Evolutionary conservation across 805 yeast genomes (phyloP).

Genomic region (Saturnispora galanensis): DNA sequence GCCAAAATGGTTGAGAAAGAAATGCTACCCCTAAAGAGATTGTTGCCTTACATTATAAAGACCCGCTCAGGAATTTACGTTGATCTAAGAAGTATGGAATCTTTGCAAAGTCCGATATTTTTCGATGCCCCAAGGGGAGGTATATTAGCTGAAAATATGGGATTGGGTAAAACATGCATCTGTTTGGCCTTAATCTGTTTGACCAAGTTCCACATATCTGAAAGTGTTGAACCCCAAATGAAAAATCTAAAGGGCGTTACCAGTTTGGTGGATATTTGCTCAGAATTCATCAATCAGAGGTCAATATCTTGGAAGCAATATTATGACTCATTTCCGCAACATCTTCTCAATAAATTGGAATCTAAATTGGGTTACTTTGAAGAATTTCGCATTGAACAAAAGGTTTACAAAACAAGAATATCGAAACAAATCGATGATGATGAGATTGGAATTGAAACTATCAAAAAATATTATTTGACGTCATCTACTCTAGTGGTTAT

Average conservation of each 20-base stretch:
- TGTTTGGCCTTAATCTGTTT: constrained; percentile 47
- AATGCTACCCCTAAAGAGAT: constrained; percentile 19
- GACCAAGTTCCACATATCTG: constrained; percentile 43
- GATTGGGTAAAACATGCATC: constrained; percentile 54
- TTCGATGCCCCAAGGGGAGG: constrained; percentile 50
- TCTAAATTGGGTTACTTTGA: constrained; percentile 38
- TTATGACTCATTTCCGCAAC: constrained; percentile 33
- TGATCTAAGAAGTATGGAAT: constrained; percentile 26
- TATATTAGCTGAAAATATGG: constrained; percentile 60
- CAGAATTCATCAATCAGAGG: constrained; percentile 30
- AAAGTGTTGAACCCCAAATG: constrained; percentile 27
- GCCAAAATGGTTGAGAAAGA: constrained; percentile 52
- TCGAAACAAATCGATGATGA: constrained; percentile 5
- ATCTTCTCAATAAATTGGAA: constrained; percentile 29
- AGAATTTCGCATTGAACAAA: constrained; percentile 7
- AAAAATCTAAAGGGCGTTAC: background rate
- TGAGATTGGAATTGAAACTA: background rate
- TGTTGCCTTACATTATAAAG: constrained; percentile 18
- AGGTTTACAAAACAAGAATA: constrained; percentile 13
- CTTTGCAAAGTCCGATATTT: constrained; percentile 31
- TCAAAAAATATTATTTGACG: constrained; percentile 32
- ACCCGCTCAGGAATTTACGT: constrained; percentile 19
- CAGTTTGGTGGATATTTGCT: constrained; percentile 33
- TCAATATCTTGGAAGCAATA: constrained; percentile 54
- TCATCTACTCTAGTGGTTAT: constrained; percentile 49